Evolutionary conservation across 2,329 filamentous ascomycete species (phyloP).

Genomic region (Curvularia verruculosa): DNA sequence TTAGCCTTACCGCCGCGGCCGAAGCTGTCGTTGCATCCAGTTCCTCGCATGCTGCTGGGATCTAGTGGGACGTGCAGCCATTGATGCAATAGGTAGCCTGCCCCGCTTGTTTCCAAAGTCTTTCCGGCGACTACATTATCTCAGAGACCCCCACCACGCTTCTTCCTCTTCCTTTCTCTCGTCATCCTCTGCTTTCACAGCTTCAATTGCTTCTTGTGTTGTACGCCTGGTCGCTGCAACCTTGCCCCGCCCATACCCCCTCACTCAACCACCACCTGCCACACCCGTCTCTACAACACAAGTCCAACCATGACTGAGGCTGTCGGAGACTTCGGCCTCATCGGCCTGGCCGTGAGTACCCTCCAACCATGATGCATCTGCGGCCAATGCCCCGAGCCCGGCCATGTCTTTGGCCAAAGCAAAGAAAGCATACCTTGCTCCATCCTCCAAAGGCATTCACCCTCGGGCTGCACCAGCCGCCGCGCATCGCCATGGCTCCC

Average conservation of each 20-base stretch:
- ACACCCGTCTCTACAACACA: slow-evolving; percentile 13
- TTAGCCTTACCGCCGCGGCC: slow-evolving; percentile 40
- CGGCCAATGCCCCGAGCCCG: too few relatives aligned
- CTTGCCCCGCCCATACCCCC: slow-evolving; percentile 35
- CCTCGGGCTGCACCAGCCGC: too few relatives aligned
- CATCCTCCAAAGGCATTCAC: too few relatives aligned
- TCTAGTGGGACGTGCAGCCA: slow-evolving; percentile 29
- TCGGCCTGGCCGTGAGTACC: slow-evolving; percentile 55
- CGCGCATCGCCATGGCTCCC: not conserved
- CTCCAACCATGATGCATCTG: not conserved
- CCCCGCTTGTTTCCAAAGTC: slow-evolving; percentile 43
- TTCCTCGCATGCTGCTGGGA: slow-evolving; percentile 13
- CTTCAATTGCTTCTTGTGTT: slow-evolving; percentile 35
- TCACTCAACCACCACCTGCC: slow-evolving; percentile 1
- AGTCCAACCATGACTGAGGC: slow-evolving; percentile 47
- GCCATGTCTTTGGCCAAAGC: too few relatives aligned
- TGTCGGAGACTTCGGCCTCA: slow-evolving; percentile 59
- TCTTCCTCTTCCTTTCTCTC: slow-evolving; percentile 26
- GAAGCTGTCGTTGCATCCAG: slow-evolving; percentile 18
- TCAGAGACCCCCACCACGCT: slow-evolving; percentile 34
- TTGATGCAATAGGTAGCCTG: slow-evolving; percentile 36
- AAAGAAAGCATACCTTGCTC: too few relatives aligned
- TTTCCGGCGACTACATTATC: slow-evolving; percentile 47
- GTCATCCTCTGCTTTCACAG: slow-evolving; percentile 28
- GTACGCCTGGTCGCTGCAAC: slow-evolving; percentile 40